Base-by-base conservation (phyloP, 257 asterid species). In the Scutellaria minor region DNA sequence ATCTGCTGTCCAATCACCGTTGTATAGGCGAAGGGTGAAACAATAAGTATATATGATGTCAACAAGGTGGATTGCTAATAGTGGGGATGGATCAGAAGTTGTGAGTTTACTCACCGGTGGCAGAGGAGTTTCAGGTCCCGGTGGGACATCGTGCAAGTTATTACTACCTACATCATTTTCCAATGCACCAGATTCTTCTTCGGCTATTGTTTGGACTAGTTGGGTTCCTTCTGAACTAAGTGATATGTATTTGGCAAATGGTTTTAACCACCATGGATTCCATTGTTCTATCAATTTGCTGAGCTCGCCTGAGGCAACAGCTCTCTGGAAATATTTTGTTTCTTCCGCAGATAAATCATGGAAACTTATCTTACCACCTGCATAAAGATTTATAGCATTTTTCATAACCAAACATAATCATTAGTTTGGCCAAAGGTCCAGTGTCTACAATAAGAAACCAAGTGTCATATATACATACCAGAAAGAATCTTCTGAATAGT, bases 221-320 rank as follows among this genome's bases (percentile, higher is more conserved):
- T 72, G 93, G 73, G 87, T 74, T 65, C 97, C 99, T 12, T 87
- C 88, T 11, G 68, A 74, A 73, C 90, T 66, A 41, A 94, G 97
- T 67, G 91, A 75, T 52, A 85, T 82, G 65, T 55, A 58, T 68
- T 82, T 83, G 71, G 97, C 98, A 15, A 90, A 80, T 62, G 87
- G 90, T 59, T 77, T 85, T 61, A 83, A 74, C 99, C 99, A 94
- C 99, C 97, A 91, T 2, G 99, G 97, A 6, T 89, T 95, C 97
- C 99, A 91, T 13, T 97, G 97, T 82, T 82, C 79, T 44, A 94
- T 88, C 79, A 91, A 73, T 83, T 85, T 94, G 82, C 97, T 83
- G 59, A 94, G 85, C 87, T 94, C 95, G 60, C 97, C 99, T 0
- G 99, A 86, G 72, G 91, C 89, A 53, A 94, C 51, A 3, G 95